Conservation (phyloP, 192 early-diverging fungal species). For the Dissophora ornata region DNA sequence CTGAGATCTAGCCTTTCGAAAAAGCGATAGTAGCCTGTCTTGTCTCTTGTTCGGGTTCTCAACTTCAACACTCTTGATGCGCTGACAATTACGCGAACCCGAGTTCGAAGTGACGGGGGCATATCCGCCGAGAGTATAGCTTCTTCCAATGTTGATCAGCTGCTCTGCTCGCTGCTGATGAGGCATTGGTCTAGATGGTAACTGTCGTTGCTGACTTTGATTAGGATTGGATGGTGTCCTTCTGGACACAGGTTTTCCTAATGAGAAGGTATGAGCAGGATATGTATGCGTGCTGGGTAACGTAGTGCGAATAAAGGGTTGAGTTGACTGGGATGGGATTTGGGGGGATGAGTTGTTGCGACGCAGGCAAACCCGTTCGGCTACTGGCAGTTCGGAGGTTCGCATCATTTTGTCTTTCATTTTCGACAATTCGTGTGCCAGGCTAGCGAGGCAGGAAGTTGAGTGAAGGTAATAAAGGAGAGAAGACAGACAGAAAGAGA, state of each 20-base stretch:
- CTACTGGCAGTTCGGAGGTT: no score
- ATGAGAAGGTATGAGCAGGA: background rate
- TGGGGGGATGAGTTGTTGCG: no score
- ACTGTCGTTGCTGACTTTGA: background rate
- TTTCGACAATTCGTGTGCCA: no score
- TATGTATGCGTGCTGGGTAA: background rate
- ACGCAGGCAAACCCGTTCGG: no score
- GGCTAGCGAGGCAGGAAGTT: no score
- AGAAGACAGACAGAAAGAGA: no score
- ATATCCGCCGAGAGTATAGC: no score
- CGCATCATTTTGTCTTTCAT: no score
- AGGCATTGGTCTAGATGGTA: background rate
- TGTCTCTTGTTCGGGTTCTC: background rate
- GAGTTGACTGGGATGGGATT: no score
- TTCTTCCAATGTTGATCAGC: no score
- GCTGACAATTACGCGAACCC: background rate
- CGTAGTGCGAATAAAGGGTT: background rate
- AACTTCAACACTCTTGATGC: background rate
- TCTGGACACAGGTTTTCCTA: constrained; percentile 8
- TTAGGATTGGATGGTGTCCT: background rate
- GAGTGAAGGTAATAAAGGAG: no score
- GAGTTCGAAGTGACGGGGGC: background rate
- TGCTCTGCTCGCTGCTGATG: background rate
- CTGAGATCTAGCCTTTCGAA: constrained; percentile 19
- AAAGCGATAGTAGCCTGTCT: background rate